phyloP scores from a whole-genome alignment of 2,329 filamentous ascomycete genomes.

The Pseudocercospora macadamiae region DNA sequence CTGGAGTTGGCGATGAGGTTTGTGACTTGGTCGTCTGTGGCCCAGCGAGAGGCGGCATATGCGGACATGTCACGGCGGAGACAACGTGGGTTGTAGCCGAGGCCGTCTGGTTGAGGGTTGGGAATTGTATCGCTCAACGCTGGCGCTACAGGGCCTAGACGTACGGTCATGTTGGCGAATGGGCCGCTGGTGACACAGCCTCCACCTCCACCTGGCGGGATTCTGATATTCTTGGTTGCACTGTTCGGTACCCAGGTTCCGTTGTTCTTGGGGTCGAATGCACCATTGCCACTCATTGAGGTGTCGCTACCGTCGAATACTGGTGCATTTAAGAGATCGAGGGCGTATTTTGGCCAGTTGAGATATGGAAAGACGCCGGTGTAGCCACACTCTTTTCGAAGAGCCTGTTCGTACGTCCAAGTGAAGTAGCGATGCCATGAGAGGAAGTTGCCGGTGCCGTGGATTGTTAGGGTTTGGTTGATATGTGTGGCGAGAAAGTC shows the following conservation, averaged over 20 bases:
- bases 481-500: slow-evolving; percentile 33
- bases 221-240: slow-evolving; percentile 10
- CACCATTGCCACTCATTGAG: slow-evolving; percentile 40
- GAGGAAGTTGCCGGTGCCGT: slow-evolving; percentile 33
- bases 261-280: slow-evolving; percentile 29
- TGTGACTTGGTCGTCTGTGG: slow-evolving; percentile 19
- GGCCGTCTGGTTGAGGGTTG: slow-evolving; percentile 30
- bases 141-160: slow-evolving; percentile 21
- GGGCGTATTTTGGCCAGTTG: slow-evolving; percentile 47
- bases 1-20: slow-evolving; percentile 17
- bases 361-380: slow-evolving; percentile 37
- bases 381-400: slow-evolving; percentile 49
- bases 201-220: slow-evolving; percentile 53
- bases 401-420: slow-evolving; percentile 47
- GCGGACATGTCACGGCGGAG: slow-evolving; percentile 19
- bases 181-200: slow-evolving; percentile 58
- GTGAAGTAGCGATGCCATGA: slow-evolving; percentile 50
- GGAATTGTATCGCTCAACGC: slow-evolving; percentile 17
- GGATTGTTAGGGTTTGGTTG: slow-evolving; percentile 33
- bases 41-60: slow-evolving; percentile 11
- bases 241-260: slow-evolving; percentile 41
- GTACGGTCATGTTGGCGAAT: slow-evolving; percentile 43
- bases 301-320: slow-evolving; percentile 60
- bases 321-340: slow-evolving; percentile 51
- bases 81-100: slow-evolving; percentile 28